Evolutionary conservation across 768 basidiomycete genomes (phyloP).

Genomic region (Grammothele lineata): DNA sequence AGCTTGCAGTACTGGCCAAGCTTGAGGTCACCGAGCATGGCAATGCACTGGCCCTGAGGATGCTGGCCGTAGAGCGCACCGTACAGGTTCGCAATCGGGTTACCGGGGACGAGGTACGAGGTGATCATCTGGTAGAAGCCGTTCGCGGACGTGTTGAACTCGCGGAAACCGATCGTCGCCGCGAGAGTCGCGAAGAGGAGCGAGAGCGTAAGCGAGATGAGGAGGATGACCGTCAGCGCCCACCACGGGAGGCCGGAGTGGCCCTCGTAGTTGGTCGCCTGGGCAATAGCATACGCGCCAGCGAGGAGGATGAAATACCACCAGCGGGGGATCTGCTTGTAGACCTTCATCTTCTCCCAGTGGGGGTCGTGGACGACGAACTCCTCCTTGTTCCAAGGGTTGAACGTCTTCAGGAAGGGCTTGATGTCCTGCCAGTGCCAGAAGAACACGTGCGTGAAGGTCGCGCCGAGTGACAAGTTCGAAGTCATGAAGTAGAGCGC

Average conservation of each 20-base stretch:
- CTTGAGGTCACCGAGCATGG: constrained; percentile 58
- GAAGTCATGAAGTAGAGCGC: constrained; percentile 31
- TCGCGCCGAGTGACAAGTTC: constrained; percentile 30
- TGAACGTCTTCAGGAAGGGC: constrained; percentile 30
- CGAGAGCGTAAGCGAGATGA: constrained; percentile 48
- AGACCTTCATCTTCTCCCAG: constrained; percentile 50
- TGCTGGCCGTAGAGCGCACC: constrained; percentile 40
- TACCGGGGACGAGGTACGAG: constrained; percentile 27
- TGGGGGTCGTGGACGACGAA: constrained; percentile 39
- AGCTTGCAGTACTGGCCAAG: constrained; percentile 54
- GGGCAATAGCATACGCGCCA: constrained; percentile 44
- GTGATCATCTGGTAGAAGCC: constrained; percentile 28
- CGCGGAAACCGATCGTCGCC: constrained; percentile 26
- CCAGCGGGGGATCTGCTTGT: constrained; percentile 44
- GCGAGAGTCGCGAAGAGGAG: constrained; percentile 55
- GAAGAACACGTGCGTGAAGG: constrained; percentile 31
- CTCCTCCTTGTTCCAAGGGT: constrained; percentile 30
- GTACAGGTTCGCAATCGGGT: constrained; percentile 30
- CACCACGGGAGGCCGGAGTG: constrained; percentile 55
- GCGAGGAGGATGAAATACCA: constrained; percentile 46
- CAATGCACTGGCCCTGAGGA: constrained; percentile 39
- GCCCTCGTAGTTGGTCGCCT: constrained; percentile 44
- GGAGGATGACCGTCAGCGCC: constrained; percentile 43
- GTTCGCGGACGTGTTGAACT: constrained; percentile 24
- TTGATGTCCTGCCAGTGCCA: constrained; percentile 35